These are phyloP conservation scores for Solanum neorickii DNA, from an alignment of 257 asterid species.

Conservation along the genomic window DNA sequence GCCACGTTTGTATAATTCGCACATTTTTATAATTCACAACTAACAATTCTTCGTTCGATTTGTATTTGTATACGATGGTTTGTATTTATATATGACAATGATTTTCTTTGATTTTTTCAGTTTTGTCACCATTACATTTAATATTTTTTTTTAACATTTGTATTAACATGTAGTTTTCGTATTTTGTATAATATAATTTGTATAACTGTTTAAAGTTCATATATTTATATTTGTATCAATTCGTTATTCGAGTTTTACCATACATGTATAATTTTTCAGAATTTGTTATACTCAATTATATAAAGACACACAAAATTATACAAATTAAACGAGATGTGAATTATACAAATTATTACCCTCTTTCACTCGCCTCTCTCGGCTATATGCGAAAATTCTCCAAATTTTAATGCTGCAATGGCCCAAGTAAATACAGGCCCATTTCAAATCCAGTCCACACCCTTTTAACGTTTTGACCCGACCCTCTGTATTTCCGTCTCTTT, in stretches of 20 bases:
- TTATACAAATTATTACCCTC: background rate
- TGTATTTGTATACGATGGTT: no score
- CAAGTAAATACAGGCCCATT: background rate
- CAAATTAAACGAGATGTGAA: background rate
- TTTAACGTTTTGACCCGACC: slow-evolving; percentile 16
- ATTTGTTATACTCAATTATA: no score
- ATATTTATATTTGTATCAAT: background rate
- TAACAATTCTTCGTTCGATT: background rate
- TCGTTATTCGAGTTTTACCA: background rate
- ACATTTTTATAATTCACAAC: background rate
- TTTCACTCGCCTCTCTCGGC: background rate
- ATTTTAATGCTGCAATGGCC: background rate
- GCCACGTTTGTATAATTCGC: background rate
- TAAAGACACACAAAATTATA: background rate
- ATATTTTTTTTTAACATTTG: background rate
- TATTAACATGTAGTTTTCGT: no score
- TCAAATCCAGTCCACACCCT: background rate
- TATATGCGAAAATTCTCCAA: background rate
- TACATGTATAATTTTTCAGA: no score
- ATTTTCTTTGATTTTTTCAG: no score
- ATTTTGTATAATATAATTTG: no score
- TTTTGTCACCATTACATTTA: background rate
- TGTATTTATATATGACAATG: background rate
- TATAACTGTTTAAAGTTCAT: background rate
- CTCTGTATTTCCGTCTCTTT: background rate